These are phyloP conservation scores for Skeletonema marinoi DNA, from an alignment of 108 stramenopile species.

Conservation along the genomic window DNA sequence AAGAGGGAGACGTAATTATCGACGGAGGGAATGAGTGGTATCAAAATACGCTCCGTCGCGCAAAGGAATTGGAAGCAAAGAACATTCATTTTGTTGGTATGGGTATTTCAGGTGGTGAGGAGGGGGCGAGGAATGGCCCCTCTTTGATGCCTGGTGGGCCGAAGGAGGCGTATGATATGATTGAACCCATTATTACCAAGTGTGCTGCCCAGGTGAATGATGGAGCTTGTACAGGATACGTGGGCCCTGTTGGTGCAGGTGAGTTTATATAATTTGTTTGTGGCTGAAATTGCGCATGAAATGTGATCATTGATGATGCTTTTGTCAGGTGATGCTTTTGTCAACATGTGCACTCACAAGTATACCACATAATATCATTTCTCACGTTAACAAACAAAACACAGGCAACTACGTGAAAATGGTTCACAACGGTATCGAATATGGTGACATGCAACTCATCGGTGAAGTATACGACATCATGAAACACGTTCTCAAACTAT, in stretches of 20 bases:
- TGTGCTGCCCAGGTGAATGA: constrained; percentile 92
- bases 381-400: not conserved
- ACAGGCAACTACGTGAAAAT: constrained; percentile 97
- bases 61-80: constrained; percentile 82
- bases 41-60: constrained; percentile 94
- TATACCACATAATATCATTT: not conserved
- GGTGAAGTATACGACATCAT: constrained; percentile 96
- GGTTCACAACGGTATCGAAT: constrained; percentile 99
- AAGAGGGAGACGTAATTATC: constrained; percentile 94
- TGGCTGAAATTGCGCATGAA: too few species aligned
- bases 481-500: constrained; percentile 77
- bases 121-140: constrained; percentile 98
- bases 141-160: constrained; percentile 99
- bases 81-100: constrained; percentile 95
- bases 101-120: constrained; percentile 99
- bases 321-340: too few species aligned
- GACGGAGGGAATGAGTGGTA: constrained; percentile 99
- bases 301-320: too few species aligned
- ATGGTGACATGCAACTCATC: constrained; percentile 99
- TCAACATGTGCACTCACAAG: too few species aligned
- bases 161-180: constrained; percentile 90
- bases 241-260: constrained; percentile 84
- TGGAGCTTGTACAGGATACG: constrained; percentile 95
- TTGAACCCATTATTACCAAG: constrained; percentile 94
- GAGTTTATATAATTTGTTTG: constrained; percentile 13